Evolutionary conservation across 345 rosid genomes (phyloP).

Genomic region (Mercurialis annua): DNA sequence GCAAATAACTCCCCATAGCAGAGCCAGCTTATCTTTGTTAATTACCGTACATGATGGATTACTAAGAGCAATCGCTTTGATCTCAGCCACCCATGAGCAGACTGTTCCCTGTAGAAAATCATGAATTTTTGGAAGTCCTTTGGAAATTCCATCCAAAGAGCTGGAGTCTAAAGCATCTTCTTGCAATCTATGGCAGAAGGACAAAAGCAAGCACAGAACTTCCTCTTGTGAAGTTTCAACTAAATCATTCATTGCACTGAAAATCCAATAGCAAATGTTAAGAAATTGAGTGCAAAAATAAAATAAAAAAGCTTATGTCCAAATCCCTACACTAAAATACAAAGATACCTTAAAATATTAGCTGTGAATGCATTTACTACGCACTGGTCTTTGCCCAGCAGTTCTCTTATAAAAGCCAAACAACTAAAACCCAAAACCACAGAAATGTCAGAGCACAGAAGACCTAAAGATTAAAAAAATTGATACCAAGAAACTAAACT

Average conservation of each 20-base stretch:
- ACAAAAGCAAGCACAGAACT: slow-evolving; percentile 50
- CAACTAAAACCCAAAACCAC: slow-evolving; percentile 47
- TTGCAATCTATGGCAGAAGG: slow-evolving; percentile 57
- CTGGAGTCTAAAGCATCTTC: slow-evolving; percentile 26
- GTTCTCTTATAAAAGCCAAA: slow-evolving; percentile 54
- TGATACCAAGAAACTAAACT: slow-evolving; percentile 10
- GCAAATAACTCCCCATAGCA: slow-evolving; percentile 61
- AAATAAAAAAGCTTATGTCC: not conserved
- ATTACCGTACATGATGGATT: slow-evolving; percentile 30
- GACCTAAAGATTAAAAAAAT: slow-evolving; percentile 6
- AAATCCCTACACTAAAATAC: not conserved
- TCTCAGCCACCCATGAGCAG: slow-evolving; percentile 25
- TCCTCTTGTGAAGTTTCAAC: slow-evolving; percentile 57
- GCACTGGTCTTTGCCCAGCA: slow-evolving; percentile 47
- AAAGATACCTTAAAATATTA: slow-evolving; percentile 52
- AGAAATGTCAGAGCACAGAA: slow-evolving; percentile 15
- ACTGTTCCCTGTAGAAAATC: slow-evolving; percentile 41
- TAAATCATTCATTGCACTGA: slow-evolving; percentile 67
- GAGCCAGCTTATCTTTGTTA: slow-evolving; percentile 47
- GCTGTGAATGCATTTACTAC: slow-evolving; percentile 47
- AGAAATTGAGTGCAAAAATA: slow-evolving; percentile 11
- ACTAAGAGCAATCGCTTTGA: slow-evolving; percentile 32
- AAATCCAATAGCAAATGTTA: slow-evolving; percentile 30
- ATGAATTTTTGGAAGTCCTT: slow-evolving; percentile 36
- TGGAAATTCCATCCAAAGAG: slow-evolving; percentile 40